Percentiles rank a stretch among this genome's conserved stretches.
Evolutionary conservation across 177 flowering plant species (phyloP).

Genomic region (Vitis hybrid): DNA sequence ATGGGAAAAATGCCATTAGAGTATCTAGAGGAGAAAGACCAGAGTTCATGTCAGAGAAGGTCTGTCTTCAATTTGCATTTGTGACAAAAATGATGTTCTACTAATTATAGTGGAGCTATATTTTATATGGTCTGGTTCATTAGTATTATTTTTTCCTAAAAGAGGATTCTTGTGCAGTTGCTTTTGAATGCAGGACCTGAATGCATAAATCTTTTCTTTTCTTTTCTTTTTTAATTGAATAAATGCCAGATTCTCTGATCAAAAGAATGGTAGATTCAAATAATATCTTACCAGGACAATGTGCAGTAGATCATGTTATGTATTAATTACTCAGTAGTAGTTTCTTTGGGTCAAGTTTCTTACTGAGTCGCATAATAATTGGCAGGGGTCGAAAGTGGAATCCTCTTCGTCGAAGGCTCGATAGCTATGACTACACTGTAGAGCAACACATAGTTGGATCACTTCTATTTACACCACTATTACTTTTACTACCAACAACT

Average conservation of each 20-base stretch:
- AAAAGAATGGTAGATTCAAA: no score
- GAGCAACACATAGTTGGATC: slow-evolving; percentile 95
- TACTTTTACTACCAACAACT: slow-evolving; percentile 88
- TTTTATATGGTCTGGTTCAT: not conserved
- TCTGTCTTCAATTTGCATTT: not conserved
- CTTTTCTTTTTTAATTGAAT: no score
- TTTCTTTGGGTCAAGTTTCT: slow-evolving; percentile 15
- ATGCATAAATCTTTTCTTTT: not conserved
- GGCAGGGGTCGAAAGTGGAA: slow-evolving; percentile 94
- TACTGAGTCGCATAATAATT: slow-evolving; percentile 15
- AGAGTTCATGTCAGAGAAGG: not conserved
- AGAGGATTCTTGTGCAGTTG: not conserved
- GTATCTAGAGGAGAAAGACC: not conserved
- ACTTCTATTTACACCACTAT: slow-evolving; percentile 79
- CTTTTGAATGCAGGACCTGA: not conserved
- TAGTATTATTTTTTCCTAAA: not conserved
- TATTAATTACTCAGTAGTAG: not conserved
- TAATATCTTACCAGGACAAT: not conserved
- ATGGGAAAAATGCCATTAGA: no score
- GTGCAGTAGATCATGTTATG: not conserved
- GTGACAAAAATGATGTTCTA: not conserved
- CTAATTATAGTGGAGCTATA: not conserved
- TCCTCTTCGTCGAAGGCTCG: slow-evolving; percentile 91
- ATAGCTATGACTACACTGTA: slow-evolving; percentile 87
- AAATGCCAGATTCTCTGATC: no score